Conservation (phyloP, 2,329 filamentous ascomycete genomes). For the Diaporthe australafricana region DNA sequence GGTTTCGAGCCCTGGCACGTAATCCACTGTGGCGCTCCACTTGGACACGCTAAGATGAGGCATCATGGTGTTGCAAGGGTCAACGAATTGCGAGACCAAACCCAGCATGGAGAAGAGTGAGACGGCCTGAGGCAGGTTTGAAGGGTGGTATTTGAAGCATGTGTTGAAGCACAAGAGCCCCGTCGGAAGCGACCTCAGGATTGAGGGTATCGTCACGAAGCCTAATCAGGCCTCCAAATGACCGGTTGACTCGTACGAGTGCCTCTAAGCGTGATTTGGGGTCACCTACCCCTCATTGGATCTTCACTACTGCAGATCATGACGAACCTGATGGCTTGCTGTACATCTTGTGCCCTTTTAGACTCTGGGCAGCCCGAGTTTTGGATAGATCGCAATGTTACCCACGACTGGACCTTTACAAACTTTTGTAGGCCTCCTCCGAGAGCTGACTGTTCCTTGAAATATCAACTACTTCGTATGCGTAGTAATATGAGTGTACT, state of each 20-base stretch:
- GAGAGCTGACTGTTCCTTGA: no score
- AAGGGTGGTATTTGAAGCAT: neutral
- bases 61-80: conserved; percentile 7
- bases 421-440: neutral
- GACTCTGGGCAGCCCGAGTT: neutral
- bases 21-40: conserved; percentile 27
- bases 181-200: neutral
- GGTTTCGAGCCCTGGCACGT: conserved; percentile 23
- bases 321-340: conserved; percentile 5
- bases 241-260: conserved; percentile 21
- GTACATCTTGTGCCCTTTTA: neutral
- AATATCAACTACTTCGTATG: no score
- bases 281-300: conserved; percentile 6
- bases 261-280: conserved; percentile 6
- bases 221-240: conserved; percentile 3
- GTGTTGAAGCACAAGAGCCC: neutral
- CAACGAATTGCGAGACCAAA: neutral
- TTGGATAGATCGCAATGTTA: neutral
- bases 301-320: neutral
- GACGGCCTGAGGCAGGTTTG: conserved; percentile 1
- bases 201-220: conserved; percentile 13
- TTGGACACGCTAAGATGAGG: conserved; percentile 14
- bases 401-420: neutral
- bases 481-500: no score
- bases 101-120: neutral